Evolutionary conservation across 2,329 filamentous ascomycete genomes (phyloP).

Genomic region (Waltergamsia citrina): DNA sequence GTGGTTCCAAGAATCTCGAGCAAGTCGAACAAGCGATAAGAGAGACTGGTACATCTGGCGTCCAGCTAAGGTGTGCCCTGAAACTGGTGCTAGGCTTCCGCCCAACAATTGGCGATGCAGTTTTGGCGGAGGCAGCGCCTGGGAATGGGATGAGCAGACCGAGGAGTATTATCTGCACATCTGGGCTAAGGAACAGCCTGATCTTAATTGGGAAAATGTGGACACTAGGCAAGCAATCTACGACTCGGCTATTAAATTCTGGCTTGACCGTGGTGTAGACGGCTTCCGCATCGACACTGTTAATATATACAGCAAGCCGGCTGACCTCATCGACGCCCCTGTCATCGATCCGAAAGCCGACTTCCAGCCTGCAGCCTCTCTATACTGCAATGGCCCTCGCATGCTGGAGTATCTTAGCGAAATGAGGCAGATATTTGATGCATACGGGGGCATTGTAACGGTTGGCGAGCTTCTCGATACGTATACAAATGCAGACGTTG

Average conservation of each 20-base stretch:
- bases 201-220: conserved; percentile 69
- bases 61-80: conserved; percentile 33
- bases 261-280: conserved; percentile 59
- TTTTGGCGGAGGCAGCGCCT: conserved; percentile 46
- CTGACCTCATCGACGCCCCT: conserved; percentile 42
- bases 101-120: conserved; percentile 61
- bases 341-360: conserved; percentile 35
- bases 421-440: conserved; percentile 43
- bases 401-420: conserved; percentile 54
- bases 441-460: conserved; percentile 53
- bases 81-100: conserved; percentile 46
- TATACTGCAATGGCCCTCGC: conserved; percentile 47
- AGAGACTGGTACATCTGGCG: conserved; percentile 53
- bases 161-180: conserved; percentile 64
- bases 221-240: conserved; percentile 58
- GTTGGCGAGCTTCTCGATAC: conserved; percentile 56
- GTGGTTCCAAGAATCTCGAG: conserved; percentile 53
- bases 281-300: conserved; percentile 62
- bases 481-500: conserved; percentile 39
- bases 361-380: conserved; percentile 27
- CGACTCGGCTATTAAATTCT: conserved; percentile 54
- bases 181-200: conserved; percentile 62
- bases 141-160: conserved; percentile 54
- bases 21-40: conserved; percentile 47
- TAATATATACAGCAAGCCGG: conserved; percentile 54